Evolutionary conservation across 768 basidiomycete genomes (phyloP).

Genomic region (Pholiota molesta): DNA sequence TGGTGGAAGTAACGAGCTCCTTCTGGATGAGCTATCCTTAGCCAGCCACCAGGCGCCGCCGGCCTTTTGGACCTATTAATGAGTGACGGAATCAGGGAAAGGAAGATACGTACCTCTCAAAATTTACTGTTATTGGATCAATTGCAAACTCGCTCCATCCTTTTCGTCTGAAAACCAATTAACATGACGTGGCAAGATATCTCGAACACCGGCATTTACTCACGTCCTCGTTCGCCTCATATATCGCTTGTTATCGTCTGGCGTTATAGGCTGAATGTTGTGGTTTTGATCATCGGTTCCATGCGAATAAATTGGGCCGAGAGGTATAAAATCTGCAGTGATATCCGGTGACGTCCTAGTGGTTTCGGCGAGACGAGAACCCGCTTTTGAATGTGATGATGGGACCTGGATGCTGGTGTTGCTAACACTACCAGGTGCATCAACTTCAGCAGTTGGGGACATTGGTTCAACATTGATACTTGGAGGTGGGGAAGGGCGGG

Average conservation of each 20-base stretch:
- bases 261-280: slow-evolving; percentile 19
- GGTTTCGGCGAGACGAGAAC: no score
- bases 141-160: neutral
- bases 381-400: no score
- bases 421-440: neutral
- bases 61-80: slow-evolving; percentile 15
- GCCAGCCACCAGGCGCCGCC: slow-evolving; percentile 45
- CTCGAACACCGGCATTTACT: neutral
- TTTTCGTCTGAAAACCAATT: slow-evolving; percentile 7
- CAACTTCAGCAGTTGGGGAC: neutral
- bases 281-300: neutral
- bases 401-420: neutral
- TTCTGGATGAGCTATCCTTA: slow-evolving; percentile 55
- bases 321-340: neutral
- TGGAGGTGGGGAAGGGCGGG: neutral
- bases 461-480: neutral
- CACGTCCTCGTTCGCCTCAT: slow-evolving; percentile 25
- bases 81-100: neutral
- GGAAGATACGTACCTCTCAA: slow-evolving; percentile 11
- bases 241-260: slow-evolving; percentile 24
- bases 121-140: slow-evolving; percentile 12
- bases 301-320: neutral
- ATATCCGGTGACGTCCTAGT: no score
- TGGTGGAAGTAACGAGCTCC: slow-evolving; percentile 63
- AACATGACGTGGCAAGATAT: neutral